Percentiles rank a stretch among this genome's conserved stretches.
phyloP scores from a whole-genome alignment of 148 eudicot species.

The Silene uniflora region DNA sequence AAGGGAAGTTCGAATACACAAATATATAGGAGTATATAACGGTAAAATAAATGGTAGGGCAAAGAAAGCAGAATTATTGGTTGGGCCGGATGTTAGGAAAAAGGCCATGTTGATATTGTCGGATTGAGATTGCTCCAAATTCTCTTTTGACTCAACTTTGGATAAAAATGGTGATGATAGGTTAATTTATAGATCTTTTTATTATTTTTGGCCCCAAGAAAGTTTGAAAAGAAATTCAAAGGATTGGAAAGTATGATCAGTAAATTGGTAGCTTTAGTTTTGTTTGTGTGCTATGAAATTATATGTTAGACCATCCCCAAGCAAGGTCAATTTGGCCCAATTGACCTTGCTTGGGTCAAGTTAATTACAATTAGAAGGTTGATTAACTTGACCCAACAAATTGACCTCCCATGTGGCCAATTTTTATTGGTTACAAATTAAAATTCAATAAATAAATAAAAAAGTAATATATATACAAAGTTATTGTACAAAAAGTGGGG shows the following conservation, averaged over 20 bases:
- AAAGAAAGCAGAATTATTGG: slow-evolving; percentile 4
- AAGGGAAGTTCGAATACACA: slow-evolving; percentile 12
- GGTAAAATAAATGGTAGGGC: slow-evolving; percentile 12
- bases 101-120: slow-evolving; percentile 19
- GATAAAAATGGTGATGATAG: slow-evolving; percentile 22
- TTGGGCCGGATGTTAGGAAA: slow-evolving; percentile 24
- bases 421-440: too few relatives aligned
- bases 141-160: slow-evolving; percentile 35
- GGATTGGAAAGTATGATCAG: slow-evolving; percentile 22
- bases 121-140: slow-evolving; percentile 29
- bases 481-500: too few relatives aligned
- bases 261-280: slow-evolving; percentile 17
- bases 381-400: too few relatives aligned
- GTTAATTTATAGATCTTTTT: too few relatives aligned
- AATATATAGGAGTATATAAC: slow-evolving; percentile 8
- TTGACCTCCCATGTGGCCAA: too few relatives aligned
- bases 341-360: too few relatives aligned
- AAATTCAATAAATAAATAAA: too few relatives aligned
- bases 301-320: too few relatives aligned
- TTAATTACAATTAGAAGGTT: too few relatives aligned
- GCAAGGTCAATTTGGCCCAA: too few relatives aligned
- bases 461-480: too few relatives aligned
- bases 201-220: background rate
- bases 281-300: slow-evolving; percentile 17
- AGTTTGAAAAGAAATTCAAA: slow-evolving; percentile 32